These are phyloP conservation scores for Cudoniella acicularis DNA, from an alignment of 495 filamentous ascomycete species.

Conservation along the genomic window DNA sequence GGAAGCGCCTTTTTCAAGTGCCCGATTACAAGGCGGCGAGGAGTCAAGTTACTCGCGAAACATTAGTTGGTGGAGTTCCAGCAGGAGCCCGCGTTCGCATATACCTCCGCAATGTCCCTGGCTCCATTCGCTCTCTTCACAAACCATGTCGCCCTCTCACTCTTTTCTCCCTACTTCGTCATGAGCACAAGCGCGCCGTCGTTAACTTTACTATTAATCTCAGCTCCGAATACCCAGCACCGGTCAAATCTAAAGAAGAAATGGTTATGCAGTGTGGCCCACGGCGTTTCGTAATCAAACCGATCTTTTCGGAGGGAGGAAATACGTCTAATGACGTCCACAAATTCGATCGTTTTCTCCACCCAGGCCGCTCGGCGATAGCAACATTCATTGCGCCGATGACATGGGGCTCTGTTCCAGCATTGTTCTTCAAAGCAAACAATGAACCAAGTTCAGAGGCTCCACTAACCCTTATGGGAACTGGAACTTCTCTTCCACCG, in stretches of 20 bases:
- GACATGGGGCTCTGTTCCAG: constrained; percentile 87
- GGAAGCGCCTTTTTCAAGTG: constrained; percentile 77
- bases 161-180: constrained; percentile 80
- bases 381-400: constrained; percentile 87
- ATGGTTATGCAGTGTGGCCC: constrained; percentile 86
- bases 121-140: constrained; percentile 49
- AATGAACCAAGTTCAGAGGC: constrained; percentile 26
- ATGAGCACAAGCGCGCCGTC: constrained; percentile 89
- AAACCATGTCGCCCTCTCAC: constrained; percentile 57
- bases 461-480: constrained; percentile 68
- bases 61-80: constrained; percentile 77
- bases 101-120: constrained; percentile 70
- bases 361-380: constrained; percentile 86
- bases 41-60: constrained; percentile 70
- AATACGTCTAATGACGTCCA: constrained; percentile 92
- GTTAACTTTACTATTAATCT: constrained; percentile 84
- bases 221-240: constrained; percentile 61
- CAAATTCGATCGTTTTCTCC: constrained; percentile 91
- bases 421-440: constrained; percentile 72
- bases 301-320: constrained; percentile 79
- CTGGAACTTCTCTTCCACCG: constrained; percentile 78
- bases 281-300: constrained; percentile 80
- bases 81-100: constrained; percentile 79
- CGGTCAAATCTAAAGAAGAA: constrained; percentile 85
- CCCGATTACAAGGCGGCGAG: constrained; percentile 78